Evolutionary conservation across 2,329 filamentous ascomycete genomes (phyloP).

Genomic region (Aspergillus sp.): DNA sequence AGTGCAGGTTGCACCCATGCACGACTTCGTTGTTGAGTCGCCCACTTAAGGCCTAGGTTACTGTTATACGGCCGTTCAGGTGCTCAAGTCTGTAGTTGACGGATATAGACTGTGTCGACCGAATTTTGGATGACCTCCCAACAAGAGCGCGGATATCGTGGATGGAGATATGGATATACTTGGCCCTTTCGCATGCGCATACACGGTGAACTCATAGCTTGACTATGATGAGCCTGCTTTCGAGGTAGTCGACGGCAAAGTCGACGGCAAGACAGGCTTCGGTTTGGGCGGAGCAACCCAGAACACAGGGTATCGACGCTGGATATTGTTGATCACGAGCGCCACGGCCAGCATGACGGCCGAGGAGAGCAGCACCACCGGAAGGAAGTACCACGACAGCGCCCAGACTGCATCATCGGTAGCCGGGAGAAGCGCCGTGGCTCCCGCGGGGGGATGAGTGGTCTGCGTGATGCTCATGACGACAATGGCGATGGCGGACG

Average conservation of each 20-base stretch:
- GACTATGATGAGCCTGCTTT: too few species aligned
- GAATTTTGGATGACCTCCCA: too few species aligned
- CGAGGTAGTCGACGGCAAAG: neutral
- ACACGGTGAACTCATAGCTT: too few species aligned
- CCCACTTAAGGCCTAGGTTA: too few species aligned
- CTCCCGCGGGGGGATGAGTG: slow-evolving; percentile 34
- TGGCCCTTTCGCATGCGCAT: too few species aligned
- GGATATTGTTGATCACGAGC: slow-evolving; percentile 31
- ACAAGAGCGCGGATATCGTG: too few species aligned
- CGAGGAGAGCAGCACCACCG: slow-evolving; percentile 30
- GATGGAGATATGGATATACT: too few species aligned
- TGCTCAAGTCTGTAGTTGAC: too few species aligned
- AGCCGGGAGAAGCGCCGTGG: slow-evolving; percentile 32
- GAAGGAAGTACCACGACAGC: slow-evolving; percentile 33
- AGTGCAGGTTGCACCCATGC: too few species aligned
- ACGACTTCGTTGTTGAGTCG: too few species aligned
- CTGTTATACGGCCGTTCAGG: too few species aligned
- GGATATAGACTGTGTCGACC: too few species aligned
- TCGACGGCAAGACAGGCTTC: neutral
- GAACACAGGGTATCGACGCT: slow-evolving; percentile 31
- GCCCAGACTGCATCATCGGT: slow-evolving; percentile 25
- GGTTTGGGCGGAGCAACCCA: slow-evolving; percentile 25
- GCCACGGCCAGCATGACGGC: slow-evolving; percentile 27
- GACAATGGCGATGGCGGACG: slow-evolving; percentile 24
- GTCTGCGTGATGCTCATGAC: slow-evolving; percentile 35